A percentile compares a stretch with the other conserved stretches of the same genome.
Evolutionary conservation across 176 grass and related monocot genomes (phyloP).

Genomic region (Otatea glauca): DNA sequence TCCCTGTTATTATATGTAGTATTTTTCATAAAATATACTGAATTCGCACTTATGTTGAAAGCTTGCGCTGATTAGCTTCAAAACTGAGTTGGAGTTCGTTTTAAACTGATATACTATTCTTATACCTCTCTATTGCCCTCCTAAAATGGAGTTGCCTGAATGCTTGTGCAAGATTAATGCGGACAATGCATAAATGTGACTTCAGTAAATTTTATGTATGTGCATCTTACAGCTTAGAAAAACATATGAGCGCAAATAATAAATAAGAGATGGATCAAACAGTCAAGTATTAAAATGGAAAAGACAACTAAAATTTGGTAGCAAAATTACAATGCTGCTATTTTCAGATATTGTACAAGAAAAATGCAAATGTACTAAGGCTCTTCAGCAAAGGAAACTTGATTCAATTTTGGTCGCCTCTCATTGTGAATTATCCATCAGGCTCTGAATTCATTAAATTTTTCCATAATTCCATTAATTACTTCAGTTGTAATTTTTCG

Average conservation of each 20-base stretch:
- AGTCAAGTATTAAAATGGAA: background rate
- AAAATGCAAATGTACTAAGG: conserved; percentile 7
- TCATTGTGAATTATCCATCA: background rate
- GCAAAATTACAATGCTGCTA: background rate
- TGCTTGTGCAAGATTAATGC: background rate
- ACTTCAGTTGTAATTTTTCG: conserved; percentile 36
- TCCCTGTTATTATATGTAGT: background rate
- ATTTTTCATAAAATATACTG: background rate
- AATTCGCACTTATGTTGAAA: background rate
- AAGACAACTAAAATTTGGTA: background rate
- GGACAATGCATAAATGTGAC: background rate
- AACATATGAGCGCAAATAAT: background rate
- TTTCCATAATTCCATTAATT: conserved; percentile 16
- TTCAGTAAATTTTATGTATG: conserved; percentile 15
- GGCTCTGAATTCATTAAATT: background rate
- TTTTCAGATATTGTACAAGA: background rate
- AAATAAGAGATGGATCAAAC: conserved; percentile 28
- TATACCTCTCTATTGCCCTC: background rate
- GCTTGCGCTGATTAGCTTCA: conserved; percentile 8
- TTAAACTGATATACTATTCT: background rate
- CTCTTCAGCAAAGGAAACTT: conserved; percentile 21
- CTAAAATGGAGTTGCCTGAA: background rate
- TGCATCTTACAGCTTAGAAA: background rate
- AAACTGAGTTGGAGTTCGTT: background rate
- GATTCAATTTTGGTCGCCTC: background rate